Base-by-base conservation (phyloP, 306 rosid genomes). In the Fragaria ananassa region DNA sequence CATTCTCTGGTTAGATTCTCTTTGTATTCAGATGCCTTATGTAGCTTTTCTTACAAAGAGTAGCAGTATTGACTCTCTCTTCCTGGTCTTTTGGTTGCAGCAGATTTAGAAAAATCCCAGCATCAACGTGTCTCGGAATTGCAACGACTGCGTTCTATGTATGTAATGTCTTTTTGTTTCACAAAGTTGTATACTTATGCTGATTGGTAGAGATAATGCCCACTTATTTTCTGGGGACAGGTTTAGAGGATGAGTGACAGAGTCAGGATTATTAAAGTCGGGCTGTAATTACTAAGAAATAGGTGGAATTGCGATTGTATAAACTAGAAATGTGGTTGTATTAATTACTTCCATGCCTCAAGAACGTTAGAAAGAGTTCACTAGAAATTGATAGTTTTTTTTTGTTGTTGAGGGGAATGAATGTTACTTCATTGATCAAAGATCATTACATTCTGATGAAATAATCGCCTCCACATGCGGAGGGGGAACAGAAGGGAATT, bases 41-140 rank as follows among this genome's bases (percentile, higher is more conserved):
- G 14, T 41, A 35, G 47, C 49, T 17, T 4, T 68, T 17, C 68
- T 51, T 37, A 15, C 54, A 23, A 18, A 13, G 34, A 61, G 44
- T 34, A 17, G n/a, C 68, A 10, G 42, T 37, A 37, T 63, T 66
- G 70, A 81, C 71, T n/a, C 68, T 8, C 34, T 7, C 42, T 70
- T n/a, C 65, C 50, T 61, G 71, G 65, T 71, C 21, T 79, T 77
- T 54, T 49, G 80, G 72, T 74, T 84, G 85, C 77, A 77, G 83
- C 97, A 88, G 99, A 95, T 89, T 79, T 89, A 76, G 97, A 95
- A 87, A 95, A 89, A 75, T 92, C 99, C 35, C 99, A 95, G 68
- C 97, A 92, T 87, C 99, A 92, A 78, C 99, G 97, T 63, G 97
- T 95, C 35, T 88, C 92, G 45, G 97, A 92, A 79, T 83, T 95